Conservation (phyloP, 2,329 filamentous ascomycete genomes). For the Huntiella bhutanensis region DNA sequence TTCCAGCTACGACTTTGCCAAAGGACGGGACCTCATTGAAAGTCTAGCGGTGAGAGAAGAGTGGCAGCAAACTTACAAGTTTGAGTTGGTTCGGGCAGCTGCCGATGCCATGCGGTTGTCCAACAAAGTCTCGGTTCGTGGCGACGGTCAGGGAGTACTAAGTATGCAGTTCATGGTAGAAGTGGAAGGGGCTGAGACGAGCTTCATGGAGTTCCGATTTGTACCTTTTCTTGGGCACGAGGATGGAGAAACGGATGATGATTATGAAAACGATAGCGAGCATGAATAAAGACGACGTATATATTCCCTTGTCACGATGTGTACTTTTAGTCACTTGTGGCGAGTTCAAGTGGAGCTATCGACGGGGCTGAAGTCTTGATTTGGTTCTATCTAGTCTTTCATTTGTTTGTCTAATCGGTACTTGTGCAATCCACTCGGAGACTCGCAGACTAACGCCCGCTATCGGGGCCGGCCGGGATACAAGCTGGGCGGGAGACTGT, state of each 20-base stretch:
- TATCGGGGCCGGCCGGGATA: no score
- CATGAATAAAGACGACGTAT: background rate
- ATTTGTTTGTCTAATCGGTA: no score
- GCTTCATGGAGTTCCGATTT: slow-evolving; percentile 69
- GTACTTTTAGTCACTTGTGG: no score
- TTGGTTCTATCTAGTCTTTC: no score
- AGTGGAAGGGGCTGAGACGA: slow-evolving; percentile 47
- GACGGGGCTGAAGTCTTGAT: no score
- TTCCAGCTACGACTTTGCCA: slow-evolving; percentile 47
- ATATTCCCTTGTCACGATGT: no score
- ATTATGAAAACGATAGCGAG: slow-evolving; percentile 18
- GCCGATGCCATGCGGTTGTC: slow-evolving; percentile 83
- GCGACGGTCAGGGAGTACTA: slow-evolving; percentile 75
- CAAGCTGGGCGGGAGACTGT: no score
- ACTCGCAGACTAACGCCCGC: no score
- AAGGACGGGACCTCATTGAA: slow-evolving; percentile 49
- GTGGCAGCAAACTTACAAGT: slow-evolving; percentile 62
- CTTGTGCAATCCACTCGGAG: no score
- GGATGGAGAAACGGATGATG: slow-evolving; percentile 27
- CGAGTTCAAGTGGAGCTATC: no score
- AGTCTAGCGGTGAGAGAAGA: slow-evolving; percentile 46
- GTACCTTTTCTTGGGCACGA: slow-evolving; percentile 52
- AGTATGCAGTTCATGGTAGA: slow-evolving; percentile 96
- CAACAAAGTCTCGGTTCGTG: slow-evolving; percentile 77
- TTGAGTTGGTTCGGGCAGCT: slow-evolving; percentile 68